phyloP scores from a whole-genome alignment of 73 alveolate species.

The Durusdinium trenchii region DNA sequence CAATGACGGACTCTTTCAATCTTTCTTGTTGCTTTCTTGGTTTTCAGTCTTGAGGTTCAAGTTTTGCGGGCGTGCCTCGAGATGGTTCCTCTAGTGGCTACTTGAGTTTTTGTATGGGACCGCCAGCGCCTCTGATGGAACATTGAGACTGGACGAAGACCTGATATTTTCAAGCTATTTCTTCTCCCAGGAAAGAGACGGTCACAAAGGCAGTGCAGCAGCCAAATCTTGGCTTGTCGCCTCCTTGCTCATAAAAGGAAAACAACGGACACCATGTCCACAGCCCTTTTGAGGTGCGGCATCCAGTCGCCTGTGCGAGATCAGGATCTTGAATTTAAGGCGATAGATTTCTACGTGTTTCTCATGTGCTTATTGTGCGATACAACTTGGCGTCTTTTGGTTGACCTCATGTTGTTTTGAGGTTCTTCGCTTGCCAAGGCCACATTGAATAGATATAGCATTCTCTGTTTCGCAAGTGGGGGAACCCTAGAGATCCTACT shows the following conservation, averaged over 20 bases:
- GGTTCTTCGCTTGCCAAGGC: conserved; percentile 72
- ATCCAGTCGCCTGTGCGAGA: conserved; percentile 68
- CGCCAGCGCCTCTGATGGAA: conserved; percentile 39
- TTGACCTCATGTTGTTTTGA: too few species aligned
- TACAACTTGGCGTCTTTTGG: too few species aligned
- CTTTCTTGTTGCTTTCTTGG: too few species aligned
- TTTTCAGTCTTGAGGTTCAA: too few species aligned
- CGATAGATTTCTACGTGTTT: background rate
- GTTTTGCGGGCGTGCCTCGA: too few species aligned
- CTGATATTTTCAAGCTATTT: background rate
- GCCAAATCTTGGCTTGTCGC: conserved; percentile 67
- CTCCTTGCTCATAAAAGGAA: background rate
- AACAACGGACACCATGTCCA: too few species aligned
- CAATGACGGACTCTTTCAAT: too few species aligned
- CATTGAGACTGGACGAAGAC: background rate
- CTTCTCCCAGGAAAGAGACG: conserved; percentile 62
- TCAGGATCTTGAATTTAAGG: conserved; percentile 89
- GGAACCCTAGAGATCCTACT: too few species aligned
- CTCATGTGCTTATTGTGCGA: background rate
- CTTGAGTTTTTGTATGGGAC: conserved; percentile 88
- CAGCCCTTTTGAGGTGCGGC: conserved; percentile 35
- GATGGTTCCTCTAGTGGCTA: conserved; percentile 61
- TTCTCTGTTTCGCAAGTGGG: too few species aligned
- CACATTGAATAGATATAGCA: background rate
- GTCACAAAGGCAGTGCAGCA: conserved; percentile 91